Base-by-base conservation (phyloP, 495 filamentous ascomycete species). In the Daldinia childiae region DNA sequence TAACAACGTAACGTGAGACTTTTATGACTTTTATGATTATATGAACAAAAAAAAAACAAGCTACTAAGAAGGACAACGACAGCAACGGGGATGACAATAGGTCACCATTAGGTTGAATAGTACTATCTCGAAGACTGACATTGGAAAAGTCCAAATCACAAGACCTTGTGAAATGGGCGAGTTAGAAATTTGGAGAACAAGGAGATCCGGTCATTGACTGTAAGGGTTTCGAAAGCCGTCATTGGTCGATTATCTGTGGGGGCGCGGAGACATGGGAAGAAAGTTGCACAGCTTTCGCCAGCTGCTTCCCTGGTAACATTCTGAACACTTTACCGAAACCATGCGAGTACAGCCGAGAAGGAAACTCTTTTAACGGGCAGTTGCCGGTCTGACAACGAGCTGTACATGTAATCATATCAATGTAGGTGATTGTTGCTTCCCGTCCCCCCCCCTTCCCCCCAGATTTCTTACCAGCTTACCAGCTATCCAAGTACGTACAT, bases 291-390 rank as follows among this genome's bases (percentile, higher is more conserved):
- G 51, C 58, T 66, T 66, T 62, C 43, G 63, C 68, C 62, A 72
- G 60, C 64, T 64, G 59, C 66, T 68, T 64, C 64, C 50, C 41
- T 11, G n/a, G 24, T 41, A 24, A 24, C n/a, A 29, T 8, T 48
- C 8, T 19, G 14, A 29, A 29, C 12, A 56, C 60, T 68, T 73
- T 73, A 68, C 70, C 70, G 70, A 73, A 73, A 68, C 70, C 55
- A 73, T 68, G 64, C 64, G 56, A 73, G 70, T 73, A 64, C 70
- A 73, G 61, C 70, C 70, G 70, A 73, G 70, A 65, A 58, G 70
- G 38, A 39, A 24, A 24, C 29, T 57, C 43, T 21, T 8, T n/a
- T 43, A 24, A 59, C 57, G 57, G 32, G 57, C 57, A 38, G 57
- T 38, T 27, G 57, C 26, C 57, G 38, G 57, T 60, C 36, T 17